Evolutionary conservation across 208 protist species (phyloP).

Genomic region (Leptomonas seymouri): DNA sequence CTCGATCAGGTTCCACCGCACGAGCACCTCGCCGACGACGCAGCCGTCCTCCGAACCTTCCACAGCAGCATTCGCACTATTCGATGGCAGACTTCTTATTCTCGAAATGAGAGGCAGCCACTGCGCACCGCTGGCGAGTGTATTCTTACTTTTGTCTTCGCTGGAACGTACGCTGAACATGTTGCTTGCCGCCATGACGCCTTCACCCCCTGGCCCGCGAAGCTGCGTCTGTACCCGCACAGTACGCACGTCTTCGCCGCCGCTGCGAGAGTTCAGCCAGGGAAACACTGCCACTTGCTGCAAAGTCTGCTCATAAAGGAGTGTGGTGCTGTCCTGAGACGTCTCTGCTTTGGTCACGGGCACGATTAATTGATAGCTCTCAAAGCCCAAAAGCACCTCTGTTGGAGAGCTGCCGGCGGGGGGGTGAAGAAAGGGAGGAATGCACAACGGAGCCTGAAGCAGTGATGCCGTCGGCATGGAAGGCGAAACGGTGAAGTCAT

Average conservation of each 20-base stretch:
- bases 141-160: background rate
- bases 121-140: conserved; percentile 9
- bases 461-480: background rate
- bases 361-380: conserved; percentile 6
- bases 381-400: conserved; percentile 28
- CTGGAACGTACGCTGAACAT: conserved; percentile 2
- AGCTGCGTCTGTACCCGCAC: conserved; percentile 23
- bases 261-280: background rate
- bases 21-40: conserved; percentile 21
- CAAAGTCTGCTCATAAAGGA: background rate
- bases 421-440: background rate
- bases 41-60: background rate
- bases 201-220: background rate
- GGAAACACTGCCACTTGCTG: conserved; percentile 18
- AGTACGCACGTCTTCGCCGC: background rate
- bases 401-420: background rate
- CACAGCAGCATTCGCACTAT: background rate
- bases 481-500: conserved; percentile 7
- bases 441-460: background rate
- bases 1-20: conserved; percentile 22
- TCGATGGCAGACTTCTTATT: background rate
- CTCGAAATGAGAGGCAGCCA: conserved; percentile 25
- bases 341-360: background rate
- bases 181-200: background rate
- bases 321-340: background rate